Evolutionary conservation across 768 basidiomycete species (phyloP).

Genomic region (Lactarius pseudohatsudake): DNA sequence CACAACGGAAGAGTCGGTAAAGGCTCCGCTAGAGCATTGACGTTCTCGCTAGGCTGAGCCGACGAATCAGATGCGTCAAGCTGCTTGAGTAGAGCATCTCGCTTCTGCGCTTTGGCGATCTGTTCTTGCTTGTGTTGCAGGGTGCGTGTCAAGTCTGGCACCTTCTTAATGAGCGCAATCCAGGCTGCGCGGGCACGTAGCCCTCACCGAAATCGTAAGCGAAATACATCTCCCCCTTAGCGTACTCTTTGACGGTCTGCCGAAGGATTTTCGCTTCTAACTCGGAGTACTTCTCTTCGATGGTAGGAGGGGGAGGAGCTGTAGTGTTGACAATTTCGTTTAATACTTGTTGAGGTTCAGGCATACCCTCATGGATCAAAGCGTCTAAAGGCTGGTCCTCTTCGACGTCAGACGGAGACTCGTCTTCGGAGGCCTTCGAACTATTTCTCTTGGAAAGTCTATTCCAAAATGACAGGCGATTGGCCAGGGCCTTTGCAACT

Average conservation of each 20-base stretch:
- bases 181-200: background rate
- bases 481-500: constrained; percentile 61
- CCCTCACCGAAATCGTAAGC: constrained; percentile 76
- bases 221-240: constrained; percentile 89
- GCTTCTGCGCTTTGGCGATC: constrained; percentile 53
- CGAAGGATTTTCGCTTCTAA: constrained; percentile 81
- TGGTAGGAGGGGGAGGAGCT: constrained; percentile 59
- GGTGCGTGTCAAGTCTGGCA: constrained; percentile 76
- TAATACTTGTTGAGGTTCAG: constrained; percentile 50
- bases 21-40: constrained; percentile 67
- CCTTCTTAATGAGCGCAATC: background rate
- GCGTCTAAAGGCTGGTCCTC: constrained; percentile 26
- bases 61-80: constrained; percentile 49
- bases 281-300: constrained; percentile 69
- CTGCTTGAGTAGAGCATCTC: constrained; percentile 59
- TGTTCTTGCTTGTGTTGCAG: constrained; percentile 78
- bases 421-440: background rate
- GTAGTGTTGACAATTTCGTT: constrained; percentile 57
- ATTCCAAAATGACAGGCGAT: constrained; percentile 75
- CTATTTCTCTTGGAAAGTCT: constrained; percentile 46
- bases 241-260: constrained; percentile 74
- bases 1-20: constrained; percentile 80
- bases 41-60: constrained; percentile 38
- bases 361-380: constrained; percentile 27
- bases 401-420: constrained; percentile 21